Base-by-base conservation (phyloP, 1,284 basidiomycete genomes). In the Sporisorium exsertum region DNA sequence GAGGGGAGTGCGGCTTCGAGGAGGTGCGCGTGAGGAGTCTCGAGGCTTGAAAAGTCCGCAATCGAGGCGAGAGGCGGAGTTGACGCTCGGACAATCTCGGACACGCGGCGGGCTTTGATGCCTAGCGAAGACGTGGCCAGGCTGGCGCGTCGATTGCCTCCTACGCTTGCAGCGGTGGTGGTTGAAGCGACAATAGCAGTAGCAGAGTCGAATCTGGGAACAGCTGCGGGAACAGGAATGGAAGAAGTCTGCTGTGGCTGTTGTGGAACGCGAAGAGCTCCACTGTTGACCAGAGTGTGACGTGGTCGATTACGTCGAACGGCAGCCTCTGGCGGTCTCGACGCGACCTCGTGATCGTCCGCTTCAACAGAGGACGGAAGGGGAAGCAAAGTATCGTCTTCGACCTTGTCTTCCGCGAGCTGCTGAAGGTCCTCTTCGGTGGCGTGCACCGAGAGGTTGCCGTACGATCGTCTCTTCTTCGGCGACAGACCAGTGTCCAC, bases 221-320 rank as follows among this genome's bases (percentile, higher is more conserved):
- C 12, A 24, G 46, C 32, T n/a, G n/a, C n/a, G 9, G 49, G 20
- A 18, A 60, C 2, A 13, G 64, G 54, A 7, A 64, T 53, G 18
- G 46, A 55, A 9, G 56, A 67, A 1, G 66, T 6, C 9, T 43
- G 40, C 9, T 22, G 24, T 0, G 47, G 33, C 3, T 47, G 51
- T 6, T 26, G 26, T 13, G 7, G 45, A 1, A 59, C 32, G 2
- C 73, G 73, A 18, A 76, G 52, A 1, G 73, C 58, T 24, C 73
- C 73, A 20, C 73, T 76, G 58, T 76, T 76, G 73, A 76, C 68
- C 5, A 76, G 61, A 16, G 73, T 72, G 15, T 46, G 54, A 3
- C 73, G 60, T 13, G 73, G 64, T 27, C 64, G 57, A n/a, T 64
- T 64, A 37, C 68, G 64, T 37, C 58, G 42, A 13, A 57, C 49